Evolutionary conservation across 2,329 filamentous ascomycete species (phyloP).

Genomic region (Cercospora sesami): DNA sequence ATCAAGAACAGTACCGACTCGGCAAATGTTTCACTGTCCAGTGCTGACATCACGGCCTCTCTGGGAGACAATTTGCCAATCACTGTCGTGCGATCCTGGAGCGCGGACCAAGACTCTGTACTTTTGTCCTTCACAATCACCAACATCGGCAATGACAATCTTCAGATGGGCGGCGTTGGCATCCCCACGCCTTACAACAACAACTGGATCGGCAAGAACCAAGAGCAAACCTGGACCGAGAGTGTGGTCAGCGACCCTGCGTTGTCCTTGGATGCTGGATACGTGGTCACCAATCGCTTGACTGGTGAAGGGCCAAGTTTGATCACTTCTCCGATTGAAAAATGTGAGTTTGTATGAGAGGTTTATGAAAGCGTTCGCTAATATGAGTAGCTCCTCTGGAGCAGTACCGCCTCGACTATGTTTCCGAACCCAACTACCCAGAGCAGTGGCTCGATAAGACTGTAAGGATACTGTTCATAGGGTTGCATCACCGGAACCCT

Average conservation of each 20-base stretch:
- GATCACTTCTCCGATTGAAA: background rate
- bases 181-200: background rate
- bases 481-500: background rate
- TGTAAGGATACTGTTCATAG: background rate
- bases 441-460: background rate
- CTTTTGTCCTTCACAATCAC: background rate
- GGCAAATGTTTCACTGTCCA: background rate
- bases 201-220: background rate
- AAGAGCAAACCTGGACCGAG: background rate
- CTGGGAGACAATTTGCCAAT: background rate
- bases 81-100: background rate
- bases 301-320: background rate
- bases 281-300: background rate
- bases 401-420: background rate
- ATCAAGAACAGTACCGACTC: background rate
- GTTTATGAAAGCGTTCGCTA: background rate
- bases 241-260: background rate
- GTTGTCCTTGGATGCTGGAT: background rate
- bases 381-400: background rate
- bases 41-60: background rate
- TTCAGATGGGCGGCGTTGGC: background rate
- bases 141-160: background rate
- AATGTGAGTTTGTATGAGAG: background rate
- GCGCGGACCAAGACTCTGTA: background rate
- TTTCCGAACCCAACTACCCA: background rate